phyloP scores from a whole-genome alignment of 192 early-diverging fungal genomes.

The Umbelopsis ramanniana region DNA sequence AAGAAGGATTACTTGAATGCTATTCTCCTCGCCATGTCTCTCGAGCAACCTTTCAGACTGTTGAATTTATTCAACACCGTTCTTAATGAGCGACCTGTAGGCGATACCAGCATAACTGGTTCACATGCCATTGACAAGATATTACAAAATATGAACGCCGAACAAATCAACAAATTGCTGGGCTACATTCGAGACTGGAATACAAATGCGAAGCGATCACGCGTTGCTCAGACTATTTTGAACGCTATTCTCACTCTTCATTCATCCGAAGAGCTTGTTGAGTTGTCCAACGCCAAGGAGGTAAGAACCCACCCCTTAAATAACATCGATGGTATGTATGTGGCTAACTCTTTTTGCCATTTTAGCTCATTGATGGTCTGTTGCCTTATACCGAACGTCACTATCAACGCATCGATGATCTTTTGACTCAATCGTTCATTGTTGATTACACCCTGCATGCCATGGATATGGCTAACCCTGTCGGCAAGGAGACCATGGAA shows the following conservation, averaged over 20 bases:
- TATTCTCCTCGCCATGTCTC: constrained; percentile 83
- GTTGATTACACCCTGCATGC: constrained; percentile 90
- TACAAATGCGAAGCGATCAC: constrained; percentile 83
- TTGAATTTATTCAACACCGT: constrained; percentile 74
- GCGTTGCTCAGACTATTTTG: constrained; percentile 81
- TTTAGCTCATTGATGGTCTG: constrained; percentile 73
- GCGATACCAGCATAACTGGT: constrained; percentile 63
- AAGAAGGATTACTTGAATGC: constrained; percentile 94
- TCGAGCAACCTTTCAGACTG: constrained; percentile 88
- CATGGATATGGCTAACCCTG: constrained; percentile 67
- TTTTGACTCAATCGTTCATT: constrained; percentile 83
- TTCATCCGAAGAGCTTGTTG: constrained; percentile 68
- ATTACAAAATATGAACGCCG: constrained; percentile 60
- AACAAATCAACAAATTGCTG: constrained; percentile 81
- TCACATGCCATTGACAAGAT: constrained; percentile 70
- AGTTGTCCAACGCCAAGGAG: constrained; percentile 83
- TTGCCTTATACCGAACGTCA: constrained; percentile 93
- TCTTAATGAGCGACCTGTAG: constrained; percentile 50
- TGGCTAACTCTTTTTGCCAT: constrained; percentile 26
- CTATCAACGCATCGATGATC: constrained; percentile 75
- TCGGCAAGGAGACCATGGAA: constrained; percentile 39
- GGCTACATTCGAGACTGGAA: constrained; percentile 94
- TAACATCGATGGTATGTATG: not conserved
- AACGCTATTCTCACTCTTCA: constrained; percentile 74
- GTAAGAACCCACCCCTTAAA: constrained; percentile 15